phyloP scores from a whole-genome alignment of 2,329 filamentous ascomycete species.

The Neurospora crassa region DNA sequence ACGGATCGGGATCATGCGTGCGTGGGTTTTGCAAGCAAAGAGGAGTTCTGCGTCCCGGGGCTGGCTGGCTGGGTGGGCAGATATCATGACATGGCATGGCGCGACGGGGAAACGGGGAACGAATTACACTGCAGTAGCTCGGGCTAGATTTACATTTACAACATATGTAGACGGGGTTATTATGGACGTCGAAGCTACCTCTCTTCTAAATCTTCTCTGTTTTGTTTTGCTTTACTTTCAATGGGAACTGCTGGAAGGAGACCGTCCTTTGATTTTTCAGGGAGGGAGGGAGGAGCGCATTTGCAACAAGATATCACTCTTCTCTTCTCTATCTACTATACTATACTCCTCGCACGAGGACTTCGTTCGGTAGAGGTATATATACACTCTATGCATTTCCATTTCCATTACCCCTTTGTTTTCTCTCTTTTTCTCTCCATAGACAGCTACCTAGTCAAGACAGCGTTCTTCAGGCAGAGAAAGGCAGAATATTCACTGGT shows the following conservation, averaged over 20 bases:
- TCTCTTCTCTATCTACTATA: neutral
- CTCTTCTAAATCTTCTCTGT: neutral
- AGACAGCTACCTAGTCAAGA: too few relatives aligned
- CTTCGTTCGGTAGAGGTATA: too few relatives aligned
- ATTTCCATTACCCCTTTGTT: too few relatives aligned
- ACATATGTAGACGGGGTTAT: neutral
- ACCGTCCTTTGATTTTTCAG: too few relatives aligned
- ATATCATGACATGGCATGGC: neutral
- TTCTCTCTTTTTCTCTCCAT: too few relatives aligned
- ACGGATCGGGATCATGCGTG: neutral
- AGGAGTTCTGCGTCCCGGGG: neutral
- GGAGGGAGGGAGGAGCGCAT: neutral
- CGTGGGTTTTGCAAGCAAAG: neutral
- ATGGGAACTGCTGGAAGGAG: too few relatives aligned
- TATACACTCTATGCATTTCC: too few relatives aligned
- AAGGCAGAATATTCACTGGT: too few relatives aligned
- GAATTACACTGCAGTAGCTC: neutral
- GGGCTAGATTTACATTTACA: neutral
- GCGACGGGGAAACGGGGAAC: neutral
- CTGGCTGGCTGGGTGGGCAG: neutral
- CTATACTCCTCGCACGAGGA: neutral
- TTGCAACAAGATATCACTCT: neutral
- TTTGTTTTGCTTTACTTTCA: neutral
- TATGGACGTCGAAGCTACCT: neutral
- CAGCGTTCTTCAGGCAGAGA: too few relatives aligned